Base-by-base conservation (phyloP, 2,329 filamentous ascomycete species). In the Rhinocladiella similis region DNA sequence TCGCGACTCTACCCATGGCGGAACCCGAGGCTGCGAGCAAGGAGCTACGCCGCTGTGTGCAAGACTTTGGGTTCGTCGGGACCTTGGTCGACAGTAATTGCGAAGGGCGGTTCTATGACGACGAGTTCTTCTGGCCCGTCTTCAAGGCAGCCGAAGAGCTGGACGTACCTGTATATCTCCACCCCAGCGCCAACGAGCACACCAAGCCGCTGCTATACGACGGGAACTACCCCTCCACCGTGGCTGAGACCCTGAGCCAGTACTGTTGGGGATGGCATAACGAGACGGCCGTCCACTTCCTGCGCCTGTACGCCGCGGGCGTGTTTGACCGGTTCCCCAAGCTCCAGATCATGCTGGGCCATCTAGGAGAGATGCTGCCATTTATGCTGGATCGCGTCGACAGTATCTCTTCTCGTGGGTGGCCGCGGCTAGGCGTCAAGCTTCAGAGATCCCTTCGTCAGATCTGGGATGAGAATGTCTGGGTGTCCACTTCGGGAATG, bases 401-500 rank as follows among this genome's bases (percentile, higher is more conserved):
- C 29, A 42, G 51, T 19, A 46, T 58, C 13, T 49, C 47, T 5
- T 53, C 52, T 14, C 51, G 25, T 12, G 39, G 35, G 35, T 58
- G 56, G 56, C 49, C 47, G 5, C 50, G 57, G 83, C 1, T 85
- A 77, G 74, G 73, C 77, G 43, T 68, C 74, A 55, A 84, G 84
- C 55, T 67, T 83, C 4, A 83, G 78, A 64, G 68, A 0, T 33
- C 50, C 1, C 77, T 84, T 47, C 64, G 67, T 13, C 70, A 80
- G 12, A 79, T 84, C 1, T 86, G 79, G 74, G 73, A 78, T 46
- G 69, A 75, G 56, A 85, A 85, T 55, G 68, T 84, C 9, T 84
- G 79, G 77, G 67, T 85, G 29, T 83, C 82, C 1, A 83, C 81
- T 1, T 79, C 75, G 55, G 82, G 82, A 1, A 75, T 79, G 53